Percentiles rank a stretch among this genome's conserved stretches.
These are phyloP conservation scores for Trichoderma sp. DNA, from an alignment of 2,329 filamentous ascomycete genomes.

Conservation along the genomic window DNA sequence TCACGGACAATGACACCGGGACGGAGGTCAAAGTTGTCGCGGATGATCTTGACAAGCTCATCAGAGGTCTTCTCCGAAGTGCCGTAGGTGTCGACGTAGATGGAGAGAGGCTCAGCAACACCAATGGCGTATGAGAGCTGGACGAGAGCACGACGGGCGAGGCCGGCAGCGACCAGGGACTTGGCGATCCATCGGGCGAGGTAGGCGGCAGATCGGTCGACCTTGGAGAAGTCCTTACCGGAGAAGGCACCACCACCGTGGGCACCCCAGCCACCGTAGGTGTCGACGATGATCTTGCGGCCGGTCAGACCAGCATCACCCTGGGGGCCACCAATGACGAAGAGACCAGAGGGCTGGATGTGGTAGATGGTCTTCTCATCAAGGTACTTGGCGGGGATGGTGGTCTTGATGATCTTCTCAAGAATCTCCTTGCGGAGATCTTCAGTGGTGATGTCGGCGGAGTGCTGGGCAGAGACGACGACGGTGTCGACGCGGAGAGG, in stretches of 20 bases:
- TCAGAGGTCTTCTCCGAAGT: constrained; percentile 86
- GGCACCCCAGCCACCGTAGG: constrained; percentile 99
- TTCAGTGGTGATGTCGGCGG: constrained; percentile 82
- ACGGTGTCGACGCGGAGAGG: constrained; percentile 93
- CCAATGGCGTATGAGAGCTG: constrained; percentile 99
- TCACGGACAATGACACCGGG: constrained; percentile 98
- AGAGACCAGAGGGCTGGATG: constrained; percentile 96
- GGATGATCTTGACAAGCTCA: constrained; percentile 92
- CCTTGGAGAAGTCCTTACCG: constrained; percentile 99
- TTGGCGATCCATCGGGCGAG: constrained; percentile 98
- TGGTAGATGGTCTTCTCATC: constrained; percentile 95
- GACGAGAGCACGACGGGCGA: constrained; percentile 88
- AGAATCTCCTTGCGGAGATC: constrained; percentile 89
- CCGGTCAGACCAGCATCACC: constrained; percentile 98
- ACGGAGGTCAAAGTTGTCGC: constrained; percentile 93
- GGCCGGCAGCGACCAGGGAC: constrained; percentile 84
- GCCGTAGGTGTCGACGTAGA: constrained; percentile 97
- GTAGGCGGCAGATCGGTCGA: constrained; percentile 97
- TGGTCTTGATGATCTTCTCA: constrained; percentile 95
- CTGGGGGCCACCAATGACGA: constrained; percentile 99
- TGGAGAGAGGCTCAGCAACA: constrained; percentile 94
- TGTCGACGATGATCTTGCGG: constrained; percentile 99
- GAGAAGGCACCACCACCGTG: constrained; percentile 99
- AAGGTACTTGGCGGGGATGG: constrained; percentile 88
- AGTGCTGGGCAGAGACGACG: constrained; percentile 94